A percentile compares a stretch with the other conserved stretches of the same genome.
Conservation (phyloP, 2,329 filamentous ascomycete genomes). For the Furcasterigmium furcatum region DNA sequence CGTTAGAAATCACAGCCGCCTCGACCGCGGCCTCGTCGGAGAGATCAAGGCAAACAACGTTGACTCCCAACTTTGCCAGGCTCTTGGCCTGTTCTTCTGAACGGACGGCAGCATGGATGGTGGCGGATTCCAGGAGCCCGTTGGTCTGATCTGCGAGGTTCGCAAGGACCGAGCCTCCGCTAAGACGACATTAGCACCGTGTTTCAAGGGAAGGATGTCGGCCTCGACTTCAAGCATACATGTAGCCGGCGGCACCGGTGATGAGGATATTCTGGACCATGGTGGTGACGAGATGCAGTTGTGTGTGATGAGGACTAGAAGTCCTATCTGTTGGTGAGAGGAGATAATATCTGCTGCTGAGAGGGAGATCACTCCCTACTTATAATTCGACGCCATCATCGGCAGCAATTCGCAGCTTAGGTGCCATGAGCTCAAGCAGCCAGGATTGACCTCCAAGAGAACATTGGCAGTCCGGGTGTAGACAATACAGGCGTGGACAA, state of each 20-base stretch:
- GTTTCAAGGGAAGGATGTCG: background rate
- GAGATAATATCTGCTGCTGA: background rate
- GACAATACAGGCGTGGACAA: too few species aligned
- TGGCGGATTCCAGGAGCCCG: slow-evolving; percentile 14
- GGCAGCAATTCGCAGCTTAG: too few species aligned
- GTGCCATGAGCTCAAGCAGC: too few species aligned
- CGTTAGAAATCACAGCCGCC: slow-evolving; percentile 15
- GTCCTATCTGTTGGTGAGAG: background rate
- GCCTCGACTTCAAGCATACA: slow-evolving; percentile 12
- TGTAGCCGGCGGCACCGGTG: slow-evolving; percentile 31
- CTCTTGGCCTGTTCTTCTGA: slow-evolving; percentile 25
- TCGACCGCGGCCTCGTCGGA: slow-evolving; percentile 19
- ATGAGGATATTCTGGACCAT: slow-evolving; percentile 24
- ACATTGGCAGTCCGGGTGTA: background rate
- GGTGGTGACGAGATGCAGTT: background rate
- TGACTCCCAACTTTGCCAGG: slow-evolving; percentile 24
- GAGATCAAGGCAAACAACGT: slow-evolving; percentile 26
- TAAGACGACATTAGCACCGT: slow-evolving; percentile 6
- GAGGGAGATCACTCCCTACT: background rate
- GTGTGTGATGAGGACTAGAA: background rate
- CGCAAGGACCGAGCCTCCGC: slow-evolving; percentile 31
- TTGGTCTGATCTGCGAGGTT: slow-evolving; percentile 20
- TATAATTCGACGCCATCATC: background rate
- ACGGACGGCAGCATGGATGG: slow-evolving; percentile 27
- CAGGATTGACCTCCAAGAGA: too few species aligned